Conservation (phyloP, 2,329 filamentous ascomycete species). For the Tolypocladium tropicale region DNA sequence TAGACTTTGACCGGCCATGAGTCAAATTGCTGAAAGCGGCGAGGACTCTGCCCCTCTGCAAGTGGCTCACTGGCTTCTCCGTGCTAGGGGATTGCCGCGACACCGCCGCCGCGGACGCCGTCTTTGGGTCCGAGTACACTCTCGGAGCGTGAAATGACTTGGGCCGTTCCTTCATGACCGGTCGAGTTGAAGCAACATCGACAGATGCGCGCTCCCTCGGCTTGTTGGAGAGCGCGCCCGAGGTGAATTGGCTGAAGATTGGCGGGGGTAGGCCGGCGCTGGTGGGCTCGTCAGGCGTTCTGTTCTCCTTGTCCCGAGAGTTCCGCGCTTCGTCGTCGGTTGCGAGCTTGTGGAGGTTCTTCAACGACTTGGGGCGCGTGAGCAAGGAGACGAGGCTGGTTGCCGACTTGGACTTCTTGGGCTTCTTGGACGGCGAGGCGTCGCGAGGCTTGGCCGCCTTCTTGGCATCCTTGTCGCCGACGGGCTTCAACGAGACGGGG, state of each 20-base stretch:
- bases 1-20: constrained; percentile 27
- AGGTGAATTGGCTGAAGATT: constrained; percentile 67
- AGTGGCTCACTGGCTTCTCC: constrained; percentile 22
- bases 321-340: constrained; percentile 40
- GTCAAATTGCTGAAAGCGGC: constrained; percentile 26
- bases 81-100: constrained; percentile 15
- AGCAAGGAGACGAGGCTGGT: constrained; percentile 73
- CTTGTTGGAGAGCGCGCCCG: constrained; percentile 8
- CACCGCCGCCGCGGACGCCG: constrained; percentile 4
- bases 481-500: constrained; percentile 33
- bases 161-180: constrained; percentile 31
- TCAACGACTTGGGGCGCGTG: constrained; percentile 63
- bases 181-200: constrained; percentile 2
- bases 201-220: background rate
- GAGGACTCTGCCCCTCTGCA: constrained; percentile 28
- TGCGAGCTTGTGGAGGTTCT: constrained; percentile 47
- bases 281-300: constrained; percentile 38
- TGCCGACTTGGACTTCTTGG: constrained; percentile 72
- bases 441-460: constrained; percentile 29
- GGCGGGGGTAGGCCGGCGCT: constrained; percentile 42
- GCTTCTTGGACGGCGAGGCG: constrained; percentile 50
- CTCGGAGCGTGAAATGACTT: constrained; percentile 36
- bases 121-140: constrained; percentile 9
- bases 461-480: constrained; percentile 24
- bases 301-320: constrained; percentile 73